These are phyloP conservation scores for Delonix regia DNA, from an alignment of 306 rosid species.

Conservation along the genomic window DNA sequence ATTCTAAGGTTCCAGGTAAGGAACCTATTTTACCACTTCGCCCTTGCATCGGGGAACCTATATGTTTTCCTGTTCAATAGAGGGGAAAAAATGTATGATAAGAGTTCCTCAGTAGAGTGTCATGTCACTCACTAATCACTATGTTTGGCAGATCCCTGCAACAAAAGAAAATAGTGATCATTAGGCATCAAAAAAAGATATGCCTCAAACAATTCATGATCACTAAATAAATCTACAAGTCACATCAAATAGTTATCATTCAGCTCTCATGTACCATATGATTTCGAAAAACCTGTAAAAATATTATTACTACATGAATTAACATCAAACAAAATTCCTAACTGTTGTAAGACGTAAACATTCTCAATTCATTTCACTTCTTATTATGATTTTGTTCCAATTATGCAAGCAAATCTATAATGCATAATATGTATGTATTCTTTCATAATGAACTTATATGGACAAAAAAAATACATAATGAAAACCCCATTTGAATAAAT, in stretches of 20 bases:
- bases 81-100: slow-evolving; percentile 16
- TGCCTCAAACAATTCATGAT: slow-evolving; percentile 3
- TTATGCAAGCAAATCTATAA: background rate
- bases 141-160: slow-evolving; percentile 47
- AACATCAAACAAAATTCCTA: background rate
- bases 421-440: no score
- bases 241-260: slow-evolving; percentile 17
- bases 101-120: slow-evolving; percentile 35
- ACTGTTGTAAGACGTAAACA: background rate
- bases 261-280: background rate
- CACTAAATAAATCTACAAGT: slow-evolving; percentile 8
- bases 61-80: slow-evolving; percentile 36
- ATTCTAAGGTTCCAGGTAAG: slow-evolving; percentile 75
- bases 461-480: background rate
- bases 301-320: background rate
- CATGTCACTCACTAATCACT: slow-evolving; percentile 29
- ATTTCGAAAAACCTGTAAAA: background rate
- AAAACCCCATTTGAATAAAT: slow-evolving; percentile 1
- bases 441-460: background rate
- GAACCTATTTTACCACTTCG: slow-evolving; percentile 87
- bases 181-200: slow-evolving; percentile 12
- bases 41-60: slow-evolving; percentile 83
- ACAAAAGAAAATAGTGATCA: slow-evolving; percentile 41
- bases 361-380: background rate
- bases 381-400: background rate